Evolutionary conservation across 139 green algal species (phyloP), one percentile per base, ranked within the genome.

Genomic region (Picochlorum sp.): DNA sequence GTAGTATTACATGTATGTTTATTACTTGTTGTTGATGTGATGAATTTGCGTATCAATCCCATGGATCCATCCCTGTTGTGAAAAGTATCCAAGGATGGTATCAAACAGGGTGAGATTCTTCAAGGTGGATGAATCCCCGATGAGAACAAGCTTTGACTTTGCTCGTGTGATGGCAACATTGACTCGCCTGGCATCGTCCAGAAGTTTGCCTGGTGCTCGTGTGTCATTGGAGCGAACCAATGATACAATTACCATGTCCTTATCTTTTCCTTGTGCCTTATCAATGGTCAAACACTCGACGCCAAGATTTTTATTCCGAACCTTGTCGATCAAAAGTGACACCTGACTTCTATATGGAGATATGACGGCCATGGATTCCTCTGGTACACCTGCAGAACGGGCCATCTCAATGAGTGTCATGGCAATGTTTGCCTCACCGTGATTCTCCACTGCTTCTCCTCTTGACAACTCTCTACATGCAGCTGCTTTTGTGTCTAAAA

Each of bases 91-190:
- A 26, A 74, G n/a, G 38, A 85, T 60, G 4, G 61, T 57, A 6
- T n/a, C 30, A 15, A 85, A 75, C 10, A 83, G 63, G 4, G 66
- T 63, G 14, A 85, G 59, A 8, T 45, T 44, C 2, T 16, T 18
- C 51, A 89, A 50, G 16, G 85, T 92, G n/a, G 13, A 6, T 0
- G 63, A 61, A 1, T 73, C 79, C 6, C 86, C 88, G 13, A 96
- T 47, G 41, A 96, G 63, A 31, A 96, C 45, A 51, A 94, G 74
- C 77, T 95, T 95, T 50, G 59, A 44, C 57, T 81, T 79, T 23
- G 93, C 87, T 6, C 91, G 74, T 3, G 92, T 98, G 30, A 98
- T 57, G 10, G 87, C 85, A 49, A 98, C 93, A 67, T 98, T 98
- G 45, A 98, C 70, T 23, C 92, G 82, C 45, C 88, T 81, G 81